phyloP scores from a whole-genome alignment of 768 basidiomycete genomes.

The Pleurotus sapidus region DNA sequence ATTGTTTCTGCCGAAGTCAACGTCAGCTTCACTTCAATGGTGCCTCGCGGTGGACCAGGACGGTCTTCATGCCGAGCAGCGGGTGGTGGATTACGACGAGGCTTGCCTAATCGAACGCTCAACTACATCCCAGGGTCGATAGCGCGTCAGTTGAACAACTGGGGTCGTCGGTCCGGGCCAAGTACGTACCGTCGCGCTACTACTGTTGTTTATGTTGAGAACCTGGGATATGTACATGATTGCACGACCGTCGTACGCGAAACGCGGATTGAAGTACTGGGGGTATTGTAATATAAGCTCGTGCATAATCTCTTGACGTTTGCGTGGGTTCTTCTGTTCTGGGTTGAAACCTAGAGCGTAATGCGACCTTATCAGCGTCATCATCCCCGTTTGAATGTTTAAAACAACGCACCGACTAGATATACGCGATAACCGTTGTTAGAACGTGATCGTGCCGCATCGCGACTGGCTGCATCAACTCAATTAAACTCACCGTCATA shows the following conservation, averaged over 20 bases:
- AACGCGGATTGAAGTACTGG: constrained; percentile 33
- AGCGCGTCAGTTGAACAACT: no score
- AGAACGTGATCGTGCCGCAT: background rate
- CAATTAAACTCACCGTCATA: constrained; percentile 23
- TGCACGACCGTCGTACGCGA: constrained; percentile 43
- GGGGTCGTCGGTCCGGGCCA: background rate
- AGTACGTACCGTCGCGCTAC: constrained; percentile 23
- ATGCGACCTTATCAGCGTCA: background rate
- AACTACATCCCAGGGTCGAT: constrained; percentile 22
- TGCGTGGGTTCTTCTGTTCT: constrained; percentile 17
- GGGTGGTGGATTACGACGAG: constrained; percentile 6
- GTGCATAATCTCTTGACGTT: constrained; percentile 30
- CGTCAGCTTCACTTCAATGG: constrained; percentile 26
- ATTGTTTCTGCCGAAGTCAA: constrained; percentile 36
- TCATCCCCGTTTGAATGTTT: background rate
- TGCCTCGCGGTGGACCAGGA: constrained; percentile 19
- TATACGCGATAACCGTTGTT: no score
- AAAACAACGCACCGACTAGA: constrained; percentile 11
- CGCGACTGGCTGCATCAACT: background rate
- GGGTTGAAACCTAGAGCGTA: constrained; percentile 9
- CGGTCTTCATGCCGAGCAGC: no score
- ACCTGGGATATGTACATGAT: constrained; percentile 35
- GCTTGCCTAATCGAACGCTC: constrained; percentile 26
- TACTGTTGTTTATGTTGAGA: constrained; percentile 26
- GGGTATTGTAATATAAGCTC: constrained; percentile 37